phyloP scores from a whole-genome alignment of 2,329 filamentous ascomycete species.

The Colletotrichum shisoi region DNA sequence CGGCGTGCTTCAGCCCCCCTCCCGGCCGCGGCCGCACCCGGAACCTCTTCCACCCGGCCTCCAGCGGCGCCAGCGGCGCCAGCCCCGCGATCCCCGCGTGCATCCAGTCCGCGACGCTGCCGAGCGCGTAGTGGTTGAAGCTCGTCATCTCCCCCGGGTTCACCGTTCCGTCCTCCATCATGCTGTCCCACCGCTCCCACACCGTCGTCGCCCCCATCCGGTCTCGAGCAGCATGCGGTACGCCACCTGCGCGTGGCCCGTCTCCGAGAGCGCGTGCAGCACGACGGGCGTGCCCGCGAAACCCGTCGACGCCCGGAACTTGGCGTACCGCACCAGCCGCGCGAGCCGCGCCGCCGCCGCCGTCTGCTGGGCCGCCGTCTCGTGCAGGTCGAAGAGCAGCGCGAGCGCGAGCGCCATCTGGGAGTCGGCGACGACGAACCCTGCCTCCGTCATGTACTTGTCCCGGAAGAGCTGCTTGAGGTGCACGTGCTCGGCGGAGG shows the following conservation, averaged over 20 bases:
- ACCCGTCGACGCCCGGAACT: constrained; percentile 52
- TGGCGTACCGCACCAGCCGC: constrained; percentile 46
- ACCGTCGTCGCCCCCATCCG: constrained; percentile 56
- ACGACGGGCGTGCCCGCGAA: constrained; percentile 56
- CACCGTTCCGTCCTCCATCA: constrained; percentile 54
- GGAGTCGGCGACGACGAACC: constrained; percentile 48
- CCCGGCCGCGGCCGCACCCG: constrained; percentile 49
- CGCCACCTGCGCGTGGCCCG: constrained; percentile 45
- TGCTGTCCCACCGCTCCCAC: constrained; percentile 61
- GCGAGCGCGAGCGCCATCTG: constrained; percentile 53
- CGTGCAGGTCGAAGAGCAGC: constrained; percentile 50
- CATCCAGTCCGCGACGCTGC: constrained; percentile 57
- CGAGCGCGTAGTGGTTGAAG: constrained; percentile 60
- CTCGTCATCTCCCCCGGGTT: constrained; percentile 59
- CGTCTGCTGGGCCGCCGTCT: constrained; percentile 29
- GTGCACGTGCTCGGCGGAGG: constrained; percentile 34
- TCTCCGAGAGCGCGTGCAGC: constrained; percentile 45
- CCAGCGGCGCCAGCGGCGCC: constrained; percentile 47
- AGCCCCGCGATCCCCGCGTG: constrained; percentile 54
- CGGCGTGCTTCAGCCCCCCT: constrained; percentile 48
- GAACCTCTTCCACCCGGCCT: constrained; percentile 53
- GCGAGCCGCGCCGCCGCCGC: constrained; percentile 45
- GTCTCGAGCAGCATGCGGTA: constrained; percentile 60
- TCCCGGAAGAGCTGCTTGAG: constrained; percentile 46
- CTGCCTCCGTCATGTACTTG: constrained; percentile 45